A percentile compares a stretch with the other conserved stretches of the same genome.
Conservation (phyloP, 2,329 filamentous ascomycete genomes). For the Cladosporium oxysporum region DNA sequence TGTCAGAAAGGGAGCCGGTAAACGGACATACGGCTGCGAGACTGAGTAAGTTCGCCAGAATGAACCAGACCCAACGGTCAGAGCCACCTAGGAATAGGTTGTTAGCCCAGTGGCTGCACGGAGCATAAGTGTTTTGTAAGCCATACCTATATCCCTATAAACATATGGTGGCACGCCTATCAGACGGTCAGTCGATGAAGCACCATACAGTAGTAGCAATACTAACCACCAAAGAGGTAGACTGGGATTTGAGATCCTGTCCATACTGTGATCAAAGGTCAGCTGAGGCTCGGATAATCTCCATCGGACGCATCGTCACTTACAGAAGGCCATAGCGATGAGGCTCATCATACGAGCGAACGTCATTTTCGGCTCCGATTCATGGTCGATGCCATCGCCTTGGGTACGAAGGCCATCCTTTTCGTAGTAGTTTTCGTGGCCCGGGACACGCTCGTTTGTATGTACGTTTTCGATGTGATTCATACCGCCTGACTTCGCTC, state of each 20-base stretch:
- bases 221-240: constrained; percentile 43
- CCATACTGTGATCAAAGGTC: constrained; percentile 44
- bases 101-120: background rate
- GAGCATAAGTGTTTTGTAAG: too few relatives aligned
- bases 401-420: constrained; percentile 49
- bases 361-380: constrained; percentile 45
- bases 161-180: constrained; percentile 48
- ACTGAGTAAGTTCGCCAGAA: constrained; percentile 56
- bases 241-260: constrained; percentile 62
- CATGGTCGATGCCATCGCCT: constrained; percentile 51
- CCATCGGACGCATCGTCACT: constrained; percentile 1
- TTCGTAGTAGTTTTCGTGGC: constrained; percentile 48
- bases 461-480: constrained; percentile 39
- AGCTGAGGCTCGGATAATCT: background rate
- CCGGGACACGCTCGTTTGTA: constrained; percentile 41
- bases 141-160: constrained; percentile 55
- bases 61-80: constrained; percentile 46
- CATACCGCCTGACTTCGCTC: constrained; percentile 14
- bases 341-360: constrained; percentile 56
- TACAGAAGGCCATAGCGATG: constrained; percentile 57
- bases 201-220: background rate
- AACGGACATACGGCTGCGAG: constrained; percentile 62
- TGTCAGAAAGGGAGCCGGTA: constrained; percentile 66
- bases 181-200: background rate
- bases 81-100: constrained; percentile 44